Base-by-base conservation (phyloP, 2,329 filamentous ascomycete genomes). In the Penicillium aurantiogriseum region DNA sequence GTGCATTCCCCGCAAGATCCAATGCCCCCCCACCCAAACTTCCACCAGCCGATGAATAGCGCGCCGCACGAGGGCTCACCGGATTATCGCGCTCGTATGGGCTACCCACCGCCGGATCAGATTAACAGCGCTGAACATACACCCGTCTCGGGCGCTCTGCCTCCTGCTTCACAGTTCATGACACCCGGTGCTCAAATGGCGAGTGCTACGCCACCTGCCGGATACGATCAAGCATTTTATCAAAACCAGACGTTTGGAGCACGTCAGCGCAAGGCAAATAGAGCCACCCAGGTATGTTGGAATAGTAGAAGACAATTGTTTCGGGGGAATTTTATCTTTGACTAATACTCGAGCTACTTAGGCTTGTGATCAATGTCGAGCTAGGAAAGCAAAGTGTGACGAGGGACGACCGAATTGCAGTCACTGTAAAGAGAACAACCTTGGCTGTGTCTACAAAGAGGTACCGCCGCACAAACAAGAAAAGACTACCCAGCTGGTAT, bases 341-440 rank as follows among this genome's bases (percentile, higher is more conserved):
- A 31, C 60, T 62, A 58, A 60, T 58, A 39, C 21, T 29, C 10
- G 19, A 36, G n/a, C 52, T 29, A 19, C 56, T 19, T 39, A 96
- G 88, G 94, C 94, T 38, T 99, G 94, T 75, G 92, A 96, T 69
- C 90, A 88, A 73, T 96, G 92, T 75, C 87, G 92, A 57, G 84
- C 89, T 59, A 83, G 93, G 39, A 96, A 96, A 75, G 91, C 91
- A 15, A 96, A 96, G 76, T 96, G 92, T 72, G 91, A 96, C 67
- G 92, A 96, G 78, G 87, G 87, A 11, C 87, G 89, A 63, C 92
- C 89, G 2, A 88, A 89, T 67, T 93, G 91, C 70, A 91, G 88
- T 39, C 86, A 87, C 67, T 99, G 94, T 73, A 89, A 88, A 67
- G 92, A 97, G 65, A 95, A 95, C 71, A 87, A 84, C 63, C 82